Evolutionary conservation across 352 stramenopile species (phyloP).

Genomic region (Globisporangium camurandrum): DNA sequence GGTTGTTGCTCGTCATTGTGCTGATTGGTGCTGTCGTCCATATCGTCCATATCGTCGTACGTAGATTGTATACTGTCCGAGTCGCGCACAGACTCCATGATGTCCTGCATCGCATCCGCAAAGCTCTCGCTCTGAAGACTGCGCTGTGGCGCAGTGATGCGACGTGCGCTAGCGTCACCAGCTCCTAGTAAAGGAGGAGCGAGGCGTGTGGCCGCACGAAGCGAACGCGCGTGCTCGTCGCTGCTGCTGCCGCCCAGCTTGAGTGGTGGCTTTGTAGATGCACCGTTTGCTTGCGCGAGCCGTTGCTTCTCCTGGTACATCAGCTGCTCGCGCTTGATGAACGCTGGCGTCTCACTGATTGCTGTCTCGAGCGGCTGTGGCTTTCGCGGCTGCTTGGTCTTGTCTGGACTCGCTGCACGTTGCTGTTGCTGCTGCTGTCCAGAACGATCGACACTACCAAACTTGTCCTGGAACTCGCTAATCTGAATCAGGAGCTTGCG

Average conservation of each 20-base stretch:
- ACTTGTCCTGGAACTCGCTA: conserved; percentile 26
- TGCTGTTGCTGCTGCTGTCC: background rate
- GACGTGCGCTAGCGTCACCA: too few species aligned
- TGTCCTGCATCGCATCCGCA: conserved; percentile 18
- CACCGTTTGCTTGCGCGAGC: background rate
- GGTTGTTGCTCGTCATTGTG: too few species aligned
- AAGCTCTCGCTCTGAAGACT: conserved; percentile 12
- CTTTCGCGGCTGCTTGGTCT: conserved; percentile 8
- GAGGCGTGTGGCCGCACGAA: conserved; percentile 4
- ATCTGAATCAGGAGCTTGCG: conserved; percentile 42
- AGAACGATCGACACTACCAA: conserved; percentile 12
- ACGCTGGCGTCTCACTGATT: conserved; percentile 21
- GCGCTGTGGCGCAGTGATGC: background rate
- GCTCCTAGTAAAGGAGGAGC: background rate
- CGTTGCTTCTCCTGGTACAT: conserved; percentile 26
- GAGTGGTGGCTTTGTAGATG: background rate
- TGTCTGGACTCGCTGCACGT: background rate
- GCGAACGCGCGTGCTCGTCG: background rate
- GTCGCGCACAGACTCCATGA: conserved; percentile 12
- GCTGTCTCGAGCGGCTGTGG: conserved; percentile 1
- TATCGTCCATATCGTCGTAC: background rate
- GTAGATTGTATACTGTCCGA: too few species aligned
- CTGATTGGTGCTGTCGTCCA: too few species aligned
- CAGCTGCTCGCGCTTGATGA: conserved; percentile 32
- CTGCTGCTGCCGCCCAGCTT: background rate